Evolutionary conservation across 2,329 filamentous ascomycete genomes (phyloP).

Genomic region (Claviceps humidiphila): DNA sequence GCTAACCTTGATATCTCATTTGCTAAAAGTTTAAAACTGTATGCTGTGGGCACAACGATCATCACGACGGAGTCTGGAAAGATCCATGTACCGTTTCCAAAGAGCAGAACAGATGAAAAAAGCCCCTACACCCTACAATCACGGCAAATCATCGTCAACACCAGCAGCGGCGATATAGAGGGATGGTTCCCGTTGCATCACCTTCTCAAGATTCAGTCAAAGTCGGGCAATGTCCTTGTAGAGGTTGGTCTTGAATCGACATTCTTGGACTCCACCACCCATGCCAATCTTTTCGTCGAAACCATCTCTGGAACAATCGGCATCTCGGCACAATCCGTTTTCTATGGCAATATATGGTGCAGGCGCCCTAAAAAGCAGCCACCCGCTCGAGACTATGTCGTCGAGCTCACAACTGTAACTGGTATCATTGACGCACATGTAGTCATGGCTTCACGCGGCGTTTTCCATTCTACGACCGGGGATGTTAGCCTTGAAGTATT

Average conservation of each 20-base stretch:
- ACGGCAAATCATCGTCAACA: constrained; percentile 24
- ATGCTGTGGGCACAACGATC: constrained; percentile 13
- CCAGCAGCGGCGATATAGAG: too few relatives aligned
- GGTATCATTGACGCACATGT: constrained; percentile 16
- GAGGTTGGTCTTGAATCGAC: too few relatives aligned
- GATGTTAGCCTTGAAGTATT: constrained; percentile 20
- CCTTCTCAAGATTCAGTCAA: constrained; percentile 29
- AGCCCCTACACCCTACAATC: constrained; percentile 28
- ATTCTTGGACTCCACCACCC: too few relatives aligned
- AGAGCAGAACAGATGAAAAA: too few relatives aligned
- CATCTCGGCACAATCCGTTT: not conserved
- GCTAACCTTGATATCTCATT: too few relatives aligned
- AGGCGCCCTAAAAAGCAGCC: not conserved
- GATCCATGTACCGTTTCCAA: constrained; percentile 13
- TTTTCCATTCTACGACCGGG: constrained; percentile 28
- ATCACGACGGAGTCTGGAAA: constrained; percentile 26
- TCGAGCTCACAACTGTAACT: not conserved
- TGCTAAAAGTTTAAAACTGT: constrained; percentile 18
- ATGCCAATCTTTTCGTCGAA: too few relatives aligned
- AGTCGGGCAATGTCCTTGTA: constrained; percentile 26
- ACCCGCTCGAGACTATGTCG: not conserved
- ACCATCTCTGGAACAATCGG: not conserved
- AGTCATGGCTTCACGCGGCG: constrained; percentile 24
- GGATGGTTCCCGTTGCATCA: constrained; percentile 37
- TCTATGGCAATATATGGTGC: too few relatives aligned